Evolutionary conservation across 2,329 filamentous ascomycete species (phyloP), one percentile per base, ranked within the genome.

Genomic region (Acephala macrosclerotiorum): DNA sequence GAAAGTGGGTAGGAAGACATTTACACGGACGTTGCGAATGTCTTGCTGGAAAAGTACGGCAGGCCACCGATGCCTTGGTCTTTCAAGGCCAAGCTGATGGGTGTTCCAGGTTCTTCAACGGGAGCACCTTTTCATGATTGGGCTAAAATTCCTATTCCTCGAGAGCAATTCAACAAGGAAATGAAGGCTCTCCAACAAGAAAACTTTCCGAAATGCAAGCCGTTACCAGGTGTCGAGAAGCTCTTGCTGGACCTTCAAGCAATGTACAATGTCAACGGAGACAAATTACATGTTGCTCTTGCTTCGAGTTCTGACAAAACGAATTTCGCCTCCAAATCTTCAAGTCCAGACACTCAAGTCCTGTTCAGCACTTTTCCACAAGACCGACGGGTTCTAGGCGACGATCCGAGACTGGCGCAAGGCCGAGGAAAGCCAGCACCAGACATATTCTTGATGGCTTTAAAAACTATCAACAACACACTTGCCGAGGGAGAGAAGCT

Each of bases 381-480:
- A 3, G 79, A 89, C 16, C 87, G 91, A 65, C 86, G 89, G 53
- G 89, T 98, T 0, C 81, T 96, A 0, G 95, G 95, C 18, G 95
- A 98, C 75, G 94, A 98, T 76, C 76, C 83, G 6, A 86, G 95
- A 59, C 91, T 98, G 71, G 82, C 85, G 0, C 79, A 84, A 6
- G 95, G 95, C 0, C 83, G 93, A 22, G 95, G 95, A 25, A 98
- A 98, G 80, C 95, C 95, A 0, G 85, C 95, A 40, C 95, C 95
- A 0, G 94, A 98, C 79, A 98, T 98, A 72, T 98, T 96, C 79
- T 81, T 96, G n/a, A 83, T 97, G 0, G 95, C 95, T 0, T 83
- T 98, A 60, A 84, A 91, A 78, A 91, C 89, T 3, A 90, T 98
- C 78, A 98, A 98, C 79, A 86, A 87, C 53, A 87, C 87, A 9